Evolutionary conservation across 305 asterid species (phyloP).

Genomic region (Solanum hybrid): DNA sequence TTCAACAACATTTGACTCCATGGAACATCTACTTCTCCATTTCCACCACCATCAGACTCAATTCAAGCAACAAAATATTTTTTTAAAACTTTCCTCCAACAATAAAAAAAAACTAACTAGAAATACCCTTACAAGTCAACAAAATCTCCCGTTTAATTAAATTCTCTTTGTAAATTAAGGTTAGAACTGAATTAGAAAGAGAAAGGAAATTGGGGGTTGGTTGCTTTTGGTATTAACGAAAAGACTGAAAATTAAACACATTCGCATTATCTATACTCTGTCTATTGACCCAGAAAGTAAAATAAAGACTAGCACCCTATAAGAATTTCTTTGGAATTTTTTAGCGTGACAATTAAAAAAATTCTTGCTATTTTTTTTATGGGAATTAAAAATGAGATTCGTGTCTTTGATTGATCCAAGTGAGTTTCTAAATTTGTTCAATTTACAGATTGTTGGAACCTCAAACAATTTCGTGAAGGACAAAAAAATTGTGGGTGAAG

Average conservation of each 20-base stretch:
- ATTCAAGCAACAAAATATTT: slow-evolving; percentile 18
- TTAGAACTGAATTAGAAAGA: neutral
- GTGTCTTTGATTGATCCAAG: too few species aligned
- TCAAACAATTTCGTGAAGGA: too few species aligned
- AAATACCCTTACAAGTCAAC: slow-evolving; percentile 11
- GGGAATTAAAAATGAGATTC: too few species aligned
- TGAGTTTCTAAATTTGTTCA: too few species aligned
- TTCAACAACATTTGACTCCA: slow-evolving; percentile 48
- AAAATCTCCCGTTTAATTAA: neutral
- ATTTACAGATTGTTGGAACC: too few species aligned
- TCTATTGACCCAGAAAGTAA: slow-evolving; percentile 2
- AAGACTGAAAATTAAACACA: slow-evolving; percentile 11
- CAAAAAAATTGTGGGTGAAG: too few species aligned
- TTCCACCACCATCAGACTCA: slow-evolving; percentile 35
- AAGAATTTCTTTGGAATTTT: neutral
- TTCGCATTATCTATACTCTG: neutral
- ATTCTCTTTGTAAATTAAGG: neutral
- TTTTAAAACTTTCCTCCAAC: slow-evolving; percentile 1
- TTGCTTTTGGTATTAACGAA: slow-evolving; percentile 16
- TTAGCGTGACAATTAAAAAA: too few species aligned
- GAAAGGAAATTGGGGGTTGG: slow-evolving; percentile 15
- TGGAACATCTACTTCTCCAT: neutral
- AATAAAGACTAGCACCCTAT: slow-evolving; percentile 12
- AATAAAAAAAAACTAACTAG: slow-evolving; percentile 18
- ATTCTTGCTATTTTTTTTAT: too few species aligned